Evolutionary conservation across 225 moss, liverwort and hornwort species (phyloP).

Genomic region (Lunularia cruciata): DNA sequence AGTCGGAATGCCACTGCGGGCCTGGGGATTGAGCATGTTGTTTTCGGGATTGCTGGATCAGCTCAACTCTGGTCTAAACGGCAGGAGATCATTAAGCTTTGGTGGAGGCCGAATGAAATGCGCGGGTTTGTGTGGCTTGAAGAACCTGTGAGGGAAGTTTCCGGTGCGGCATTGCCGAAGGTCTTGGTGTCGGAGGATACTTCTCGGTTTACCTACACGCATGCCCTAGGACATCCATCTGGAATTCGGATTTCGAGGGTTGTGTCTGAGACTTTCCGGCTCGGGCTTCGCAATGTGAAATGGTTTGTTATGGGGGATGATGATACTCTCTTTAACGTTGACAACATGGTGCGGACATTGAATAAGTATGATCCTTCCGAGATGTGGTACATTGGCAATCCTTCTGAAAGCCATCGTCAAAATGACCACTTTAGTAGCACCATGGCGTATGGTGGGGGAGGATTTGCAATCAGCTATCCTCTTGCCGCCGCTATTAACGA

Average conservation of each 20-base stretch:
- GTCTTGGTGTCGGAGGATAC: slow-evolving; percentile 77
- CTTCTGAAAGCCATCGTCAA: slow-evolving; percentile 83
- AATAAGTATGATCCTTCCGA: slow-evolving; percentile 91
- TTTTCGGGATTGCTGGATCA: slow-evolving; percentile 96
- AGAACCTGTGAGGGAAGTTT: slow-evolving; percentile 52
- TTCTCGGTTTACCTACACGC: slow-evolving; percentile 78
- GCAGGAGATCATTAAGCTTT: slow-evolving; percentile 86
- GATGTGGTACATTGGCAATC: slow-evolving; percentile 90
- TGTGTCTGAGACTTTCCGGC: slow-evolving; percentile 70
- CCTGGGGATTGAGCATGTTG: slow-evolving; percentile 45
- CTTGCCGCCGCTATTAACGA: slow-evolving; percentile 60
- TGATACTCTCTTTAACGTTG: slow-evolving; percentile 85
- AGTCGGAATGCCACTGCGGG: slow-evolving; percentile 15
- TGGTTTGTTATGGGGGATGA: slow-evolving; percentile 99
- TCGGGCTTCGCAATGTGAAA: slow-evolving; percentile 66
- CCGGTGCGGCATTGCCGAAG: slow-evolving; percentile 43
- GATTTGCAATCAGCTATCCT: slow-evolving; percentile 92
- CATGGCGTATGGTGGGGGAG: slow-evolving; percentile 97
- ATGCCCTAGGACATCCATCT: slow-evolving; percentile 79
- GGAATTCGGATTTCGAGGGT: slow-evolving; percentile 89
- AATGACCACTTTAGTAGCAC: slow-evolving; percentile 71
- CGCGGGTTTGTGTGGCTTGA: slow-evolving; percentile 97
- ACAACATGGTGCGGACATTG: slow-evolving; percentile 79
- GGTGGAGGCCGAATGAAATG: slow-evolving; percentile 92
- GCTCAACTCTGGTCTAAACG: slow-evolving; percentile 83